Percentiles rank a stretch among this genome's conserved stretches.
phyloP scores from a whole-genome alignment of 345 rosid species.

The Anacardium occidentale region DNA sequence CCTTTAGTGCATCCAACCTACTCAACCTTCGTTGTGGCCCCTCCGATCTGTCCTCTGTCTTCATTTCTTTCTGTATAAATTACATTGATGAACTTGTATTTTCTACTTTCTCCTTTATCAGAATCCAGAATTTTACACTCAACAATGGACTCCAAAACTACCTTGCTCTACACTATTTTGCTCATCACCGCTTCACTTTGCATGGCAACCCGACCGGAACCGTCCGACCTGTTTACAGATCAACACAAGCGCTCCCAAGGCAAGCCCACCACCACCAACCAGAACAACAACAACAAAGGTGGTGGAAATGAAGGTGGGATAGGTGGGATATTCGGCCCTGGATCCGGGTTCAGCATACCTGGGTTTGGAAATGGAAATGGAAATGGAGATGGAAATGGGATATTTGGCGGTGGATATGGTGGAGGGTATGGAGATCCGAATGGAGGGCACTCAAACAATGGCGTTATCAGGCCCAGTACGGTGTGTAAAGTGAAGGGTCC shows the following conservation, averaged over 20 bases:
- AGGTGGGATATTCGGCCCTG: conserved; percentile 53
- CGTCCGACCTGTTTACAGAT: conserved; percentile 28
- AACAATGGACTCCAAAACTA: conserved; percentile 32
- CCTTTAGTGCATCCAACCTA: conserved; percentile 39
- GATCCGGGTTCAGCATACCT: conserved; percentile 50
- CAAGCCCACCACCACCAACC: conserved; percentile 20
- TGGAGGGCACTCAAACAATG: conserved; percentile 69
- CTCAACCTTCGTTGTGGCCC: conserved; percentile 18
- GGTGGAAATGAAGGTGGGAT: conserved; percentile 31
- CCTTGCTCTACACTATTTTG: conserved; percentile 33
- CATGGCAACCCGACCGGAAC: conserved; percentile 40
- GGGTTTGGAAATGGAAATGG: conserved; percentile 53
- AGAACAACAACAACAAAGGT: conserved; percentile 16
- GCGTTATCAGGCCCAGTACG: conserved; percentile 55
- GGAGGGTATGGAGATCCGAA: conserved; percentile 61
- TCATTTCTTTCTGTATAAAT: conserved; percentile 15
- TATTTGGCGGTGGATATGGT: conserved; percentile 68
- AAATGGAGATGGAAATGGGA: conserved; percentile 41
- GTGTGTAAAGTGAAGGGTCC: conserved; percentile 80
- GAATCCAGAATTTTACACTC: conserved; percentile 6
- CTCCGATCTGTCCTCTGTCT: conserved; percentile 44
- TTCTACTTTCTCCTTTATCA: neutral
- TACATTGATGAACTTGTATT: neutral
- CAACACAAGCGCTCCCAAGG: conserved; percentile 23
- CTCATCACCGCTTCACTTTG: conserved; percentile 34